These are phyloP conservation scores for Leishmania aethiopica DNA, from an alignment of 208 protist species.

Conservation along the genomic window DNA sequence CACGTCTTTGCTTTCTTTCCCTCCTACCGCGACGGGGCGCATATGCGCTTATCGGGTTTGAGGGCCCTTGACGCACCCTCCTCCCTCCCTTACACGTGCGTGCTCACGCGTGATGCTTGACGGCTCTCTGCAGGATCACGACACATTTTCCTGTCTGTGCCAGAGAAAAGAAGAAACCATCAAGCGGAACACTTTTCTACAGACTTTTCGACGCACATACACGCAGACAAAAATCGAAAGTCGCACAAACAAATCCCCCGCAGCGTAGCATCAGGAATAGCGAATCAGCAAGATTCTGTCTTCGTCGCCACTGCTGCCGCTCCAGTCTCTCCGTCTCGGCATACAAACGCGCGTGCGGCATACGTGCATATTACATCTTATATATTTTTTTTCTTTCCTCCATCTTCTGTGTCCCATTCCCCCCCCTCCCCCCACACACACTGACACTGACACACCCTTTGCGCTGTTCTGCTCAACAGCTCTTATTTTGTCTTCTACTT, in stretches of 20 bases:
- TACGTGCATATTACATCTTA: neutral
- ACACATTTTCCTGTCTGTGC: neutral
- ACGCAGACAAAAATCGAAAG: neutral
- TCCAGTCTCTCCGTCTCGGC: neutral
- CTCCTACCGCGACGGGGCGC: neutral
- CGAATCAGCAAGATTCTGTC: neutral
- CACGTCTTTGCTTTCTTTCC: neutral
- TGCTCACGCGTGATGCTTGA: neutral
- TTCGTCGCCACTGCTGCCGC: neutral
- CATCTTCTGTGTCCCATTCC: neutral
- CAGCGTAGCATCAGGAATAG: neutral
- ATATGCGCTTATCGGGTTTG: neutral
- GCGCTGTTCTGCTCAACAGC: neutral
- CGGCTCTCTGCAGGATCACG: neutral
- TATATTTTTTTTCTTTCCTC: neutral
- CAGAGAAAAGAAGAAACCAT: neutral
- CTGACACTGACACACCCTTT: too few species aligned
- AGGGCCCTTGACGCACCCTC: neutral
- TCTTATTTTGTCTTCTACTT: neutral
- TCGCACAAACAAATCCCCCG: neutral
- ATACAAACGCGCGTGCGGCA: neutral
- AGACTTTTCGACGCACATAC: neutral
- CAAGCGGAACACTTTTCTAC: neutral
- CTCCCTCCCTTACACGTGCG: neutral
- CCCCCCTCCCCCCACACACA: too few species aligned